Conservation (phyloP, 1,284 basidiomycete species). For the Cronartium ribicola region DNA sequence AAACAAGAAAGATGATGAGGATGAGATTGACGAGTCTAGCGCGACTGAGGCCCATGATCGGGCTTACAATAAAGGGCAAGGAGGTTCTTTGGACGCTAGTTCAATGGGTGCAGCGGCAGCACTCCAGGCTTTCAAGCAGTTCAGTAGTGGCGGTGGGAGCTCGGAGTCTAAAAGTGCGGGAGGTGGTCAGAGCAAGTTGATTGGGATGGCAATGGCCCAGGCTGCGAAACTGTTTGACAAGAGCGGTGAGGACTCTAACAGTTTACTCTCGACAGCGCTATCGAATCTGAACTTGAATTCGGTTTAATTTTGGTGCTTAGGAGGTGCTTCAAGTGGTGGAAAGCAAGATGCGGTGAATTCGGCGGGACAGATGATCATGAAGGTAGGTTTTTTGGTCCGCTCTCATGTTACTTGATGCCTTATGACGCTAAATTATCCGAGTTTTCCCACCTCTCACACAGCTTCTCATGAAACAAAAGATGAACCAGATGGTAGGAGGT, state of each 20-base stretch:
- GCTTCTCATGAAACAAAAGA: slow-evolving; percentile 36
- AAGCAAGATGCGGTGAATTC: slow-evolving; percentile 41
- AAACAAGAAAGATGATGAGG: slow-evolving; percentile 23
- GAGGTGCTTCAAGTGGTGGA: slow-evolving; percentile 25
- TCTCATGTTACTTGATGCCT: background rate
- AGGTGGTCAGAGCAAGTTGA: slow-evolving; percentile 18
- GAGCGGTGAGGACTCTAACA: slow-evolving; percentile 7
- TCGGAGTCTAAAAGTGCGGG: background rate
- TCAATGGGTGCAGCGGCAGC: slow-evolving; percentile 39
- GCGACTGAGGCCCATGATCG: slow-evolving; percentile 25
- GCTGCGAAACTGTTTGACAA: slow-evolving; percentile 38
- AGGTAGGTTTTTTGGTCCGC: slow-evolving; percentile 6
- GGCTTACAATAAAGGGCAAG: slow-evolving; percentile 37
- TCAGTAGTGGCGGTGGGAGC: slow-evolving; percentile 16
- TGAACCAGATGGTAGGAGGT: slow-evolving; percentile 31
- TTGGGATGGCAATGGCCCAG: slow-evolving; percentile 37
- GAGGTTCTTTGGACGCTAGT: slow-evolving; percentile 27
- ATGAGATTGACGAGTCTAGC: slow-evolving; percentile 28
- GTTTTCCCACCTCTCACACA: background rate
- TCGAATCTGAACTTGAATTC: background rate
- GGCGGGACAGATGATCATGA: slow-evolving; percentile 38
- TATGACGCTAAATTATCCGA: background rate
- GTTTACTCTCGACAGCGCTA: background rate
- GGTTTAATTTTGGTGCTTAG: slow-evolving; percentile 3
- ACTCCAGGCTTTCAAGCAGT: slow-evolving; percentile 39